Conservation (phyloP, 2,329 filamentous ascomycete genomes). For the Calonectria montana region DNA sequence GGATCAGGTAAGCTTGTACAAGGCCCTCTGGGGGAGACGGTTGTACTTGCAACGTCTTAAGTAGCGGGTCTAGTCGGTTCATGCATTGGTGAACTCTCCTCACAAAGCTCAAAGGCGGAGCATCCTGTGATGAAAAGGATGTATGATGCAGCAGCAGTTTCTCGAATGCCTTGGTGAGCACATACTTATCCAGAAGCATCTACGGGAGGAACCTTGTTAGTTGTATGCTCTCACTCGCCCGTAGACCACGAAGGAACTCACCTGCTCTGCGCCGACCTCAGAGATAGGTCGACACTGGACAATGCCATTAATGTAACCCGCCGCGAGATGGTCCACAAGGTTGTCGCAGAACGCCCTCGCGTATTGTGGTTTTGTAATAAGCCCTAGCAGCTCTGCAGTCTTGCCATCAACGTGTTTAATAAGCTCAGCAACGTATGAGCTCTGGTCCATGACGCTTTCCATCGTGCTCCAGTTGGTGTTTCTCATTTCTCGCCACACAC, state of each 20-base stretch:
- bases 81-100: slow-evolving; percentile 89
- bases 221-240: background rate
- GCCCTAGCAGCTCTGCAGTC: slow-evolving; percentile 78
- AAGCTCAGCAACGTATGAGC: slow-evolving; percentile 88
- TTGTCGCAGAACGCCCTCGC: slow-evolving; percentile 95
- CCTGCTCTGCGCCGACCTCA: slow-evolving; percentile 93
- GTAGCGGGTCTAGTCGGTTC: slow-evolving; percentile 87
- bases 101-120: slow-evolving; percentile 72
- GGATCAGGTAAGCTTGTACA: slow-evolving; percentile 96
- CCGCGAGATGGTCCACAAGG: slow-evolving; percentile 87
- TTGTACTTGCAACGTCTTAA: slow-evolving; percentile 96
- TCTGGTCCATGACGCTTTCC: slow-evolving; percentile 93
- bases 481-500: slow-evolving; percentile 95
- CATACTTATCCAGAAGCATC: slow-evolving; percentile 97
- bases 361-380: slow-evolving; percentile 92
- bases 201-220: slow-evolving; percentile 52
- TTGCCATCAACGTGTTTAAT: slow-evolving; percentile 78
- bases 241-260: slow-evolving; percentile 49
- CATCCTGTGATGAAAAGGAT: slow-evolving; percentile 53
- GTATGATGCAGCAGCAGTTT: slow-evolving; percentile 75
- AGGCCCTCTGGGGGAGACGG: slow-evolving; percentile 91
- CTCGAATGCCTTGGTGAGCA: slow-evolving; percentile 82
- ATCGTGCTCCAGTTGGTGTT: slow-evolving; percentile 96
- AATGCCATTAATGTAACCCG: slow-evolving; percentile 83
- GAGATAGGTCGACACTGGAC: slow-evolving; percentile 91